phyloP scores from a whole-genome alignment of 805 yeast species.

The Yamadazyma olivae region DNA sequence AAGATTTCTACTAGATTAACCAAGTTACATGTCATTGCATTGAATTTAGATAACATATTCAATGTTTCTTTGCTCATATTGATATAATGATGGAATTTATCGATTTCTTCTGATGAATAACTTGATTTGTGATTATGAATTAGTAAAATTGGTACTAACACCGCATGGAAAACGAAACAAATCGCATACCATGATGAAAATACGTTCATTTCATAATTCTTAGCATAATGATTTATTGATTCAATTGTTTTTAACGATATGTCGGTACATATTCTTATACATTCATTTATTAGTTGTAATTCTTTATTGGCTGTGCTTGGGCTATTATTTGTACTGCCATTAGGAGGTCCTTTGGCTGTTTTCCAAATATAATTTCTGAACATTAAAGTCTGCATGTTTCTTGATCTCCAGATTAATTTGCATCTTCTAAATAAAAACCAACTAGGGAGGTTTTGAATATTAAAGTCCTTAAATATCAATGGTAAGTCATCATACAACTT shows the following conservation, averaged over 20 bases:
- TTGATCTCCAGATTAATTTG: constrained; percentile 57
- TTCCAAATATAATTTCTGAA: constrained; percentile 59
- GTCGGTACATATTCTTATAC: too few relatives aligned
- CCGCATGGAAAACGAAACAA: constrained; percentile 62
- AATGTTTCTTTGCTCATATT: constrained; percentile 2
- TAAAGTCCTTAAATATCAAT: too few relatives aligned
- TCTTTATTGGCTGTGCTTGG: constrained; percentile 34
- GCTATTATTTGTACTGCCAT: too few relatives aligned
- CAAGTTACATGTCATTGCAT: constrained; percentile 5
- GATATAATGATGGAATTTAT: too few relatives aligned
- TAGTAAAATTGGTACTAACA: constrained; percentile 51
- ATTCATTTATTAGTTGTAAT: too few relatives aligned
- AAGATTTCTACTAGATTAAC: constrained; percentile 7
- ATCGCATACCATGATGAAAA: constrained; percentile 49
- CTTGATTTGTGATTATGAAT: too few relatives aligned
- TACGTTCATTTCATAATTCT: too few relatives aligned
- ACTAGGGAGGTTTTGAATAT: neutral
- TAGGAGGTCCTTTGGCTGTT: too few relatives aligned
- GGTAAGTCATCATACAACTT: constrained; percentile 9
- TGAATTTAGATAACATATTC: constrained; percentile 1
- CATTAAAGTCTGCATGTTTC: constrained; percentile 51
- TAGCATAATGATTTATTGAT: too few relatives aligned
- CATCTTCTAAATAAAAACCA: constrained; percentile 56
- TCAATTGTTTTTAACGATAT: constrained; percentile 45
- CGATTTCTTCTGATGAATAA: too few relatives aligned